A percentile compares a stretch with the other conserved stretches of the same genome.
phyloP scores from a whole-genome alignment of 129 eudicot genomes.

The Mikania micrantha region DNA sequence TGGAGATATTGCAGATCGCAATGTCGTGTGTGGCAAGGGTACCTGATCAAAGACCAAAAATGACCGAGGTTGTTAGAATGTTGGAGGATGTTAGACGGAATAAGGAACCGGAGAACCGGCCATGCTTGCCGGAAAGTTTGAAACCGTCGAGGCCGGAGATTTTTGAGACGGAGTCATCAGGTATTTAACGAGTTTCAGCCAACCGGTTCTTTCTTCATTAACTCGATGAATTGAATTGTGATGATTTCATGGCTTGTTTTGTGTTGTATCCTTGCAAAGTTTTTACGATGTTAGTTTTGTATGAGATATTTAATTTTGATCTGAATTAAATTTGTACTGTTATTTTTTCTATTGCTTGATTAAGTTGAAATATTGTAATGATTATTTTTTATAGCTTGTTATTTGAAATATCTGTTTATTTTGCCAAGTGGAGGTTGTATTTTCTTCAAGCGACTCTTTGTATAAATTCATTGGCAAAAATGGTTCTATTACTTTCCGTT shows the following conservation, averaged over 20 bases:
- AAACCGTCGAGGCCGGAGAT: constrained; percentile 26
- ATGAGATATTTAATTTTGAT: constrained; percentile 13
- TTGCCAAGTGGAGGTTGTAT: too few relatives aligned
- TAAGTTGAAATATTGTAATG: too few relatives aligned
- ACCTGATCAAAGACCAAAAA: constrained; percentile 77
- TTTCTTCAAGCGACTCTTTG: too few relatives aligned
- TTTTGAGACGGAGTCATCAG: constrained; percentile 21
- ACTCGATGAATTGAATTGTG: constrained; percentile 44
- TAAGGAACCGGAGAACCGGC: constrained; percentile 20
- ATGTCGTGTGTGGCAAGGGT: constrained; percentile 76
- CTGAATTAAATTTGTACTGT: constrained; percentile 2
- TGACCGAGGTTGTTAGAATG: constrained; percentile 71
- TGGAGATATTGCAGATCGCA: constrained; percentile 88
- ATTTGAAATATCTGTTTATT: too few relatives aligned
- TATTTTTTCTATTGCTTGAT: background rate
- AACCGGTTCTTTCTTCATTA: constrained; percentile 34
- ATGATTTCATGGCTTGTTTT: constrained; percentile 11
- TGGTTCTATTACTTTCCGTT: too few relatives aligned
- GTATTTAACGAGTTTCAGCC: constrained; percentile 10
- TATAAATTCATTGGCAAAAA: too few relatives aligned
- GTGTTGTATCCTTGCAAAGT: constrained; percentile 30
- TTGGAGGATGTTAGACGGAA: constrained; percentile 57
- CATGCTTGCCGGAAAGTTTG: constrained; percentile 36
- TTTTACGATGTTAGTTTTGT: constrained; percentile 14
- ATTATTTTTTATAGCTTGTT: too few relatives aligned